phyloP scores from a whole-genome alignment of 805 yeast species.

The Saccharomycopsis sp. region DNA sequence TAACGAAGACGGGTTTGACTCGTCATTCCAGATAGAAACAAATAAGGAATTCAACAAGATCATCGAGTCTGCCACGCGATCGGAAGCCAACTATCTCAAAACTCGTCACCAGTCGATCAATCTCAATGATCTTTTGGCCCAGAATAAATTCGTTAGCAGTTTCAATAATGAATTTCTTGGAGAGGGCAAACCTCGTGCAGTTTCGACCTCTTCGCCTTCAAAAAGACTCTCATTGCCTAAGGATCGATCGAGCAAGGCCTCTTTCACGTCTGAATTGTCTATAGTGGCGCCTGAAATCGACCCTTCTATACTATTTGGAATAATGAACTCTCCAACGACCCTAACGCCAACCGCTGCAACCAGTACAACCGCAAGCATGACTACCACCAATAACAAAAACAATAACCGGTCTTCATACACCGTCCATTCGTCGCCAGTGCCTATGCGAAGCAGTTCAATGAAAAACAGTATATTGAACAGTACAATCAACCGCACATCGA shows the following conservation, averaged over 20 bases:
- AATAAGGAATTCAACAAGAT: conserved; percentile 19
- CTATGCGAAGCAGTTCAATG: not conserved
- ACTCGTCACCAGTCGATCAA: conserved; percentile 8
- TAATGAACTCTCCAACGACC: not conserved
- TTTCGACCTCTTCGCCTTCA: not conserved
- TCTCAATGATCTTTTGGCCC: conserved; percentile 10
- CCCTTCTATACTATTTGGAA: not conserved
- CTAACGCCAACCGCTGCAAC: too few species aligned
- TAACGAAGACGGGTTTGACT: conserved; percentile 14
- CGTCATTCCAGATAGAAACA: conserved; percentile 19
- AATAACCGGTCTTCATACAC: not conserved
- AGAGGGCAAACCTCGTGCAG: not conserved
- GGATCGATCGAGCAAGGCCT: not conserved
- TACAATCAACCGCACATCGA: not conserved
- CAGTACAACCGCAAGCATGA: too few species aligned
- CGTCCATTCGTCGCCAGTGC: not conserved
- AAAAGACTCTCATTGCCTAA: not conserved
- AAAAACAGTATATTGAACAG: not conserved
- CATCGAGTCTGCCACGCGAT: conserved; percentile 13
- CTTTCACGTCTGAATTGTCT: not conserved
- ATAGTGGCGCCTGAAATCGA: not conserved
- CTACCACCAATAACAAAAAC: not conserved
- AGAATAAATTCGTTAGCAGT: not conserved
- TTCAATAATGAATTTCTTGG: not conserved
- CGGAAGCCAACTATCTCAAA: conserved; percentile 3